Percentiles rank a stretch among this genome's conserved stretches.
phyloP scores from a whole-genome alignment of 208 protist genomes.

The Spongospora subterranea region DNA sequence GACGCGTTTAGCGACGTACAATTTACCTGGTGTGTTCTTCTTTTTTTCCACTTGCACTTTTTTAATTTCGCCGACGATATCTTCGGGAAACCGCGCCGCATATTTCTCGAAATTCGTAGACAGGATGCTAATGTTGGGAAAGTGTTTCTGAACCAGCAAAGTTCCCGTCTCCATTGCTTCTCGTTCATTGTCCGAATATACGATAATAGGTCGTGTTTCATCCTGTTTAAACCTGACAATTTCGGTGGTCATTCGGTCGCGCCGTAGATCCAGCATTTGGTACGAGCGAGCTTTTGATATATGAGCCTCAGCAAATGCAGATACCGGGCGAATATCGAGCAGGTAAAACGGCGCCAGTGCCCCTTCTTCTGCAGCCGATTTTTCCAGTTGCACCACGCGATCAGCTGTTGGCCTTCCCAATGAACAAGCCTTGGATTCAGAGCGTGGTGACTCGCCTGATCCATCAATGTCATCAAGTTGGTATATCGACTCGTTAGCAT shows the following conservation, averaged over 20 bases:
- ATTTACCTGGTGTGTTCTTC: not conserved
- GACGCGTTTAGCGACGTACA: constrained; percentile 24
- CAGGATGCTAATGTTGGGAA: constrained; percentile 44
- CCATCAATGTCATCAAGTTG: not conserved
- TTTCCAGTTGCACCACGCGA: not conserved
- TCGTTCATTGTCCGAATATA: constrained; percentile 40
- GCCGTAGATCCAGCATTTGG: not conserved
- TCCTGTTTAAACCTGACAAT: constrained; percentile 4
- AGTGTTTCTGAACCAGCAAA: constrained; percentile 45
- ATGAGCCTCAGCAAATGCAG: not conserved
- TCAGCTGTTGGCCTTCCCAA: not conserved
- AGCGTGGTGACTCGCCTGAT: not conserved
- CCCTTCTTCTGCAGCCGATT: not conserved
- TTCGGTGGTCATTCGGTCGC: constrained; percentile 4
- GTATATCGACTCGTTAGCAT: constrained; percentile 9
- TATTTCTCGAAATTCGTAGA: constrained; percentile 26
- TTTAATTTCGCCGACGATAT: constrained; percentile 16
- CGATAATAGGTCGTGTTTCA: not conserved
- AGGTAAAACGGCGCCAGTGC: not conserved
- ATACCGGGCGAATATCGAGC: not conserved
- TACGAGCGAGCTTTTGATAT: constrained; percentile 16
- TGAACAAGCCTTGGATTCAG: not conserved
- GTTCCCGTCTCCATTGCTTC: not conserved
- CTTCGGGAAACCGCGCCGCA: constrained; percentile 16
- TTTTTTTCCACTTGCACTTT: not conserved